These are phyloP conservation scores for Ogataea dorogensis DNA, from an alignment of 805 yeast genomes.

Conservation along the genomic window DNA sequence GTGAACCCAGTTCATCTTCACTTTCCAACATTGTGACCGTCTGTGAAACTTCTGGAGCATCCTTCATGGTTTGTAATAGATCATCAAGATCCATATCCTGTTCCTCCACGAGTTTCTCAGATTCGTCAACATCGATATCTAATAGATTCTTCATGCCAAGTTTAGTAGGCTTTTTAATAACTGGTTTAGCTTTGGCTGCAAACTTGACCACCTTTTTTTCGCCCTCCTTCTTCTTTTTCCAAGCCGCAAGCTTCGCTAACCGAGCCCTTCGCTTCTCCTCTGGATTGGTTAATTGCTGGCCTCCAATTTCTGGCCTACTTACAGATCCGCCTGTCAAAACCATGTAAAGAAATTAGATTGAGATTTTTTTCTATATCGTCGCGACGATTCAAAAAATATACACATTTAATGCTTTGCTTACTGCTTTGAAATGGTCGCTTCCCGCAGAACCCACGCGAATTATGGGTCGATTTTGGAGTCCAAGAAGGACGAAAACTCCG, in stretches of 20 bases:
- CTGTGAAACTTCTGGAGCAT: neutral
- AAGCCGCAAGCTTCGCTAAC: constrained; percentile 53
- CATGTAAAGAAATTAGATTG: neutral
- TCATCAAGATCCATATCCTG: constrained; percentile 2
- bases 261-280: constrained; percentile 42
- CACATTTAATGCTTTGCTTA: constrained; percentile 3
- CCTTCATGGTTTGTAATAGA: neutral
- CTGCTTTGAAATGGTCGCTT: constrained; percentile 1
- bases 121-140: neutral
- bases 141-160: constrained; percentile 7
- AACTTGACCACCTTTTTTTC: constrained; percentile 24
- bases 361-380: constrained; percentile 1
- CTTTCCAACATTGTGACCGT: constrained; percentile 3
- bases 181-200: constrained; percentile 14
- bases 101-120: no score
- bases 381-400: constrained; percentile 1
- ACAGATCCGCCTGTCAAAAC: constrained; percentile 6
- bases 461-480: constrained; percentile 12
- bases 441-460: constrained; percentile 2
- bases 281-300: constrained; percentile 14
- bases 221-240: constrained; percentile 56
- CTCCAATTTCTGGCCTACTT: constrained; percentile 10
- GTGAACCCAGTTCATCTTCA: constrained; percentile 29
- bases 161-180: constrained; percentile 1
- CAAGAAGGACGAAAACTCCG: constrained; percentile 6